A percentile compares a stretch with the other conserved stretches of the same genome.
These are phyloP conservation scores for Cryptosporidium felis DNA, from an alignment of 169 alveolate genomes.

Conservation along the genomic window DNA sequence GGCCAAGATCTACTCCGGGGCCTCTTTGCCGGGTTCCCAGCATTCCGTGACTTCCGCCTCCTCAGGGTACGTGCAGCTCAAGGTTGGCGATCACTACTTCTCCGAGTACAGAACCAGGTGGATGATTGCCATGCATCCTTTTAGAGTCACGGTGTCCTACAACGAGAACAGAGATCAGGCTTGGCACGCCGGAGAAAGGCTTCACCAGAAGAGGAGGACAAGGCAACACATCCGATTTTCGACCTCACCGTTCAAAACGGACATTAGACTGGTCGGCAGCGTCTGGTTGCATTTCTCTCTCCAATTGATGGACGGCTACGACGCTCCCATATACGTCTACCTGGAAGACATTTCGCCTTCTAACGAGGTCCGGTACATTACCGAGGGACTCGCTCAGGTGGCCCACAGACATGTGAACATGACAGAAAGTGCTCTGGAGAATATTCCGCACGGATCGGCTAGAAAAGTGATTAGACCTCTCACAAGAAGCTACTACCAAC, in stretches of 20 bases:
- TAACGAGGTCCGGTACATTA: constrained; percentile 59
- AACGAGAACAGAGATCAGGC: constrained; percentile 33
- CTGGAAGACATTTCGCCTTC: constrained; percentile 73
- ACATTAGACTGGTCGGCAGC: constrained; percentile 71
- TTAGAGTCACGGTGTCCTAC: constrained; percentile 73
- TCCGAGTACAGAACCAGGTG: constrained; percentile 73
- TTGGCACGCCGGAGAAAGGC: constrained; percentile 66
- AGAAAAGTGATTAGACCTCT: constrained; percentile 60
- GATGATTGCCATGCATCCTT: constrained; percentile 79
- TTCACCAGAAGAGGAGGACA: constrained; percentile 30
- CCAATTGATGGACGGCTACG: constrained; percentile 72
- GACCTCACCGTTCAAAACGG: constrained; percentile 43
- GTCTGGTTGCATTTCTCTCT: constrained; percentile 72
- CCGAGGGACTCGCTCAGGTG: constrained; percentile 75
- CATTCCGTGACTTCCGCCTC: neutral
- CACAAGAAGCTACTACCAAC: constrained; percentile 29
- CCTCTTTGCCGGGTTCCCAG: neutral
- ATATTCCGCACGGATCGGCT: constrained; percentile 67
- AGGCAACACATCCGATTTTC: constrained; percentile 69
- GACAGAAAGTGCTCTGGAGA: constrained; percentile 55
- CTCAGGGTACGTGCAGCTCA: constrained; percentile 45
- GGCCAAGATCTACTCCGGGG: constrained; percentile 44
- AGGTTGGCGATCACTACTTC: constrained; percentile 59
- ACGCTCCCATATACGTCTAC: constrained; percentile 74
- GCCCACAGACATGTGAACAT: constrained; percentile 66